These are phyloP conservation scores for Mycena epipterygia DNA, from an alignment of 768 basidiomycete genomes.

Conservation along the genomic window DNA sequence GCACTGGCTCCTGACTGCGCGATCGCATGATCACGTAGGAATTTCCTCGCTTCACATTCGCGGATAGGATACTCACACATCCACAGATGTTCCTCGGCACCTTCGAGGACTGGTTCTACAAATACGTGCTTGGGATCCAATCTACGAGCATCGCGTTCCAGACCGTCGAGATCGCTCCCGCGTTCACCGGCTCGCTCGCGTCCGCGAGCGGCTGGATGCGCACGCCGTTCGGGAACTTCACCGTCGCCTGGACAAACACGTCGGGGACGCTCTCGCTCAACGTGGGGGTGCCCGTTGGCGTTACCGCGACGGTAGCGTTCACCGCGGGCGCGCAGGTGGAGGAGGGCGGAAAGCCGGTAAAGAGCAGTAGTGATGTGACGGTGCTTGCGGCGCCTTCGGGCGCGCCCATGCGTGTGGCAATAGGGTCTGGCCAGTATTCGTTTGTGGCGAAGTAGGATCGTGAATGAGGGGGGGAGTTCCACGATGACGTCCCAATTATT, in stretches of 20 bases:
- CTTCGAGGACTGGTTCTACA: constrained; percentile 49
- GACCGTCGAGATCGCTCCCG: constrained; percentile 41
- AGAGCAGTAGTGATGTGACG: background rate
- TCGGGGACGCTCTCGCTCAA: constrained; percentile 33
- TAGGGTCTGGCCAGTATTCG: constrained; percentile 37
- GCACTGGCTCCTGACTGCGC: constrained; percentile 46
- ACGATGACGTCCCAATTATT: no score
- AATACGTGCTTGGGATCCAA: constrained; percentile 45
- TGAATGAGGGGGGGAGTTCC: no score
- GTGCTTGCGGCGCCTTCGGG: background rate
- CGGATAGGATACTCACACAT: background rate
- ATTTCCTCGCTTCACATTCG: background rate
- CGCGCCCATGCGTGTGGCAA: constrained; percentile 14
- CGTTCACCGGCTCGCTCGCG: constrained; percentile 32
- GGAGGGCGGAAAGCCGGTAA: constrained; percentile 32
- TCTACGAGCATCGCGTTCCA: constrained; percentile 42
- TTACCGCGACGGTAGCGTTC: constrained; percentile 41
- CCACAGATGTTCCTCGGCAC: constrained; percentile 48
- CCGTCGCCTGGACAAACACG: constrained; percentile 37
- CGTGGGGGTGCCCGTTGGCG: constrained; percentile 42
- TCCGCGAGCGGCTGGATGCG: constrained; percentile 43
- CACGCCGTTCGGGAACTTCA: constrained; percentile 47
- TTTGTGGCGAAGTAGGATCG: constrained; percentile 32
- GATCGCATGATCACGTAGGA: constrained; percentile 48
- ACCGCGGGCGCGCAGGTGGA: constrained; percentile 16